Evolutionary conservation across 139 green algal genomes (phyloP).

Genomic region (Tetratostichococcus sp.): DNA sequence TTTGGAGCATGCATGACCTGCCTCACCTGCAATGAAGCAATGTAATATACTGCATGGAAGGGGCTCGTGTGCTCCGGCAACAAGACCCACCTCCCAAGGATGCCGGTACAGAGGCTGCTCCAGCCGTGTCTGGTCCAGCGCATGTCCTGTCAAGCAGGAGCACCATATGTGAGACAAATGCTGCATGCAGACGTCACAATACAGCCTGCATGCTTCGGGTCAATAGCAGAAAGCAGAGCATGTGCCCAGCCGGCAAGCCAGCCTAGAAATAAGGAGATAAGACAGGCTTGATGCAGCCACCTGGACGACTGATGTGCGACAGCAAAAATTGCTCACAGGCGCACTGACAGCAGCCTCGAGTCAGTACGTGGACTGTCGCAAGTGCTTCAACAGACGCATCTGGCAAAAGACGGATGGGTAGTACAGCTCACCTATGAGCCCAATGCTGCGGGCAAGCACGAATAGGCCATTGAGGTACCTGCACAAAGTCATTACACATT

Average conservation of each 20-base stretch:
- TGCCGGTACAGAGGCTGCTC: constrained; percentile 88
- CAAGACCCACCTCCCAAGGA: constrained; percentile 33
- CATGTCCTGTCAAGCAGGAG: constrained; percentile 48
- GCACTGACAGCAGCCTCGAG: neutral
- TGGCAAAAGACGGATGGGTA: no score
- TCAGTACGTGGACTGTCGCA: neutral
- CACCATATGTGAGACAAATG: neutral
- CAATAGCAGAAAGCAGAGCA: no score
- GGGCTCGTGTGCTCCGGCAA: no score
- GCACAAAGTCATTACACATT: no score
- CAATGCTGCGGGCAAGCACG: constrained; percentile 87
- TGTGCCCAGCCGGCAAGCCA: no score
- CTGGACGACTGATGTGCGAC: neutral
- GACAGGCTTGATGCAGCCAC: no score
- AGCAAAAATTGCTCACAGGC: neutral
- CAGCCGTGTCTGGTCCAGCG: constrained; percentile 91
- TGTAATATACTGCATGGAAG: no score
- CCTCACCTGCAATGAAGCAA: no score
- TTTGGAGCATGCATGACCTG: no score
- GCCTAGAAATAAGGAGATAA: no score
- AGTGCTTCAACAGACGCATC: neutral
- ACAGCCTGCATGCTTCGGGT: no score
- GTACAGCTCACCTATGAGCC: constrained; percentile 66
- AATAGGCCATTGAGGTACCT: constrained; percentile 95
- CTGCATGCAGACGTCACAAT: neutral